Evolutionary conservation across 768 basidiomycete species (phyloP), one percentile per base, ranked within the genome.

Genomic region (Russula dissimulans): DNA sequence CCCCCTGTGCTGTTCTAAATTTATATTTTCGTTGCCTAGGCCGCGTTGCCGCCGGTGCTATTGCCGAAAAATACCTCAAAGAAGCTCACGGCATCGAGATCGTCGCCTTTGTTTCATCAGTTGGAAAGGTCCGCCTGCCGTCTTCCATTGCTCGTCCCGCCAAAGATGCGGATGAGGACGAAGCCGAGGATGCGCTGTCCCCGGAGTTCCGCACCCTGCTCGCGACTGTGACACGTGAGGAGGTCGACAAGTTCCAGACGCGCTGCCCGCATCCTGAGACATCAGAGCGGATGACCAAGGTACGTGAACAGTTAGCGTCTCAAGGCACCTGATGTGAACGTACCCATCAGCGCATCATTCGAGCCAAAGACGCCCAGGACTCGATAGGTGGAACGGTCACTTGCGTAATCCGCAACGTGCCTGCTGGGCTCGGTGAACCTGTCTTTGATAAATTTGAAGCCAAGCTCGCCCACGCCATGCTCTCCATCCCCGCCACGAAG

Each of bases 381-480:
- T 98, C 95, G 3, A 95, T 99, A 64, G 97, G 97, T 53, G 97
- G 97, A n/a, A 95, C 91, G 3, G 84, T 98, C 56, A 98, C 93
- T 58, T 98, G 97, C 71, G 91, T 98, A 42, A 89, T 99, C 66
- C 89, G 95, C 46, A 85, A 86, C 57, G 84, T 87, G 2, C 97
- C 97, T 48, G 75, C 86, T 18, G 97, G 97, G 8, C 83, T 98
- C 32, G 97, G 97, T 52, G 97, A 98, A 73, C 97, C 97, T 55
- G 89, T 91, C 53, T 98, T 99, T 73, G 95, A 99, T 81, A 98
- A 98, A 74, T 87, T 98, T 72, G 95, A 97, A 74, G 97, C 97
- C 18, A 82, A 82, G 63, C 85, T 99, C 61, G 95, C 83, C 12
- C 97, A 98, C 71, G 97, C 97, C 8, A 98, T 99, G 95, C 82